Percentiles rank a stretch among this genome's conserved stretches.
Conservation (phyloP, 768 basidiomycete genomes). For the Tricholoma sp. region DNA sequence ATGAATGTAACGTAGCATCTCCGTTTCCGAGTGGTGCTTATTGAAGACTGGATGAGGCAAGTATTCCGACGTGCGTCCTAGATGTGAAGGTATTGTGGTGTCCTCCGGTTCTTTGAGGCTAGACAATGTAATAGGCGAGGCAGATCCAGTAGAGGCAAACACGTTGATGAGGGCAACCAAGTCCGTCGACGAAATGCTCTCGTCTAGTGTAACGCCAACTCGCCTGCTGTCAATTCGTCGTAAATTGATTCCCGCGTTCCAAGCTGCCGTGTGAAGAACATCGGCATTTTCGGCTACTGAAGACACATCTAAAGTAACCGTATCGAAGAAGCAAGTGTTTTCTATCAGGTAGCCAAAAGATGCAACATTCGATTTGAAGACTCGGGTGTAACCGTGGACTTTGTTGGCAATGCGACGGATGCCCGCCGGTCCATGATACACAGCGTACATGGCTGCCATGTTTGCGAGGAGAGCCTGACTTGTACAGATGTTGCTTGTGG, state of each 20-base stretch:
- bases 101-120: conserved; percentile 39
- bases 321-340: conserved; percentile 88
- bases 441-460: conserved; percentile 98
- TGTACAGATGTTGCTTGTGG: conserved; percentile 98
- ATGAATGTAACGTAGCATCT: conserved; percentile 96
- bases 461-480: conserved; percentile 97
- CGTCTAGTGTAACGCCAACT: conserved; percentile 90
- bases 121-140: conserved; percentile 39
- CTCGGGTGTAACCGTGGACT: conserved; percentile 83
- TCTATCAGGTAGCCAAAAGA: conserved; percentile 66
- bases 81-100: conserved; percentile 47
- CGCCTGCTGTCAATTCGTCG: conserved; percentile 66
- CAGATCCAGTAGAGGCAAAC: conserved; percentile 64
- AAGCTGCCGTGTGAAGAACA: conserved; percentile 65
- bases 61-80: conserved; percentile 62
- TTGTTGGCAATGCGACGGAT: conserved; percentile 80
- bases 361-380: conserved; percentile 65
- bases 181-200: conserved; percentile 76
- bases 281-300: conserved; percentile 48
- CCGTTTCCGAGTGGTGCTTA: conserved; percentile 95
- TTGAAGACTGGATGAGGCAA: conserved; percentile 92
- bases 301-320: conserved; percentile 73
- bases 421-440: conserved; percentile 92
- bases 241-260: conserved; percentile 72
- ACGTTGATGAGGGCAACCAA: conserved; percentile 74